Conservation (phyloP, 2,329 filamentous ascomycete genomes). For the Dendrostoma leiphaemia region DNA sequence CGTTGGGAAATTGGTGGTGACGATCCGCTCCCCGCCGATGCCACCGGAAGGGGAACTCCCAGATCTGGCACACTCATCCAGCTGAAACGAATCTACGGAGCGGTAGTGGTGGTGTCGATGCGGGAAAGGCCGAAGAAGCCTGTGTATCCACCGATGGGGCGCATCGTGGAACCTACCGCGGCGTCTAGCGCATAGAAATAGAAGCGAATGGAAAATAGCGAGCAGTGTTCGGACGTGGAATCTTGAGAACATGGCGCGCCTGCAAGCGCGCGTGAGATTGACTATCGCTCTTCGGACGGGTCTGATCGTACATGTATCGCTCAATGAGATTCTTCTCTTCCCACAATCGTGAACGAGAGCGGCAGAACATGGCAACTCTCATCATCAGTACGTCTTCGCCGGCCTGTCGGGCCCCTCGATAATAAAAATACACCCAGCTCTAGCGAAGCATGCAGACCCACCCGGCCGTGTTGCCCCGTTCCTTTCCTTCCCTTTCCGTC, state of each 20-base stretch:
- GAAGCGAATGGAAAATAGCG: background rate
- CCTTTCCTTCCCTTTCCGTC: background rate
- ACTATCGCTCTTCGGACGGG: background rate
- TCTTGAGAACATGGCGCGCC: background rate
- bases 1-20: background rate
- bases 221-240: too few relatives aligned
- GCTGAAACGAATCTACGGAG: too few relatives aligned
- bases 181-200: background rate
- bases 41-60: background rate
- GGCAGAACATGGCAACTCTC: background rate
- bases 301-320: slow-evolving; percentile 5
- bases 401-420: background rate
- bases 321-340: background rate
- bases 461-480: background rate
- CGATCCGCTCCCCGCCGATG: slow-evolving; percentile 6
- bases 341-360: background rate
- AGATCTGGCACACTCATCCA: background rate
- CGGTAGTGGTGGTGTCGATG: background rate
- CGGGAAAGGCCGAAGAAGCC: background rate
- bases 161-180: background rate
- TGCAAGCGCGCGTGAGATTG: background rate
- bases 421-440: slow-evolving; percentile 8
- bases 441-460: background rate
- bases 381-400: background rate
- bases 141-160: background rate